Evolutionary conservation across 129 eudicot species (phyloP).

Genomic region (Flaveria trinervia): DNA sequence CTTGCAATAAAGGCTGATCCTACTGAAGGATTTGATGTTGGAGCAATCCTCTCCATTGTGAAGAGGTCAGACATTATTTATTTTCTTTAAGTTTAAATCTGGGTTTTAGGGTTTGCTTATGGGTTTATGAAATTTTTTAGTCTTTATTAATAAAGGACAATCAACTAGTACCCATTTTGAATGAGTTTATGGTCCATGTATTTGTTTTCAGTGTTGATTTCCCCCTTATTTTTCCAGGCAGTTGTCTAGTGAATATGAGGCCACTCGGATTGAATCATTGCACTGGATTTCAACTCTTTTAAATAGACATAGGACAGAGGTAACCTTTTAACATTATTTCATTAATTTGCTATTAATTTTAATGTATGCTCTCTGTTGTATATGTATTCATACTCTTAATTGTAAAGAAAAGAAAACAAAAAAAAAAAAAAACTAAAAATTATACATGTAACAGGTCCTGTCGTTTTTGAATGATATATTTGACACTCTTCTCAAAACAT

Average conservation of each 20-base stretch:
- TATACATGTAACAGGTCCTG: conserved; percentile 63
- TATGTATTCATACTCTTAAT: conserved; percentile 6
- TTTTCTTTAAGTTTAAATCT: background rate
- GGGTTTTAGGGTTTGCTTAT: conserved; percentile 19
- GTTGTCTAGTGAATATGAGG: conserved; percentile 92
- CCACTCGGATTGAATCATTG: conserved; percentile 95
- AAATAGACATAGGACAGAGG: conserved; percentile 82
- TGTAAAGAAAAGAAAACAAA: background rate
- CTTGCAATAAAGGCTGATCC: conserved; percentile 75
- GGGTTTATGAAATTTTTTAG: conserved; percentile 20
- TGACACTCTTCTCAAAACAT: conserved; percentile 86
- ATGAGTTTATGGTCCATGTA: conserved; percentile 16
- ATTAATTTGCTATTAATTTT: background rate
- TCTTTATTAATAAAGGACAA: conserved; percentile 1
- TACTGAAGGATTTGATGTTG: conserved; percentile 91
- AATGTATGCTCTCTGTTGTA: conserved; percentile 21
- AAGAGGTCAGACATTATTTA: conserved; percentile 43
- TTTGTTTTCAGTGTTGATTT: conserved; percentile 18
- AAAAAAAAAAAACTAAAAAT: conserved; percentile 6
- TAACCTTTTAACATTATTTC: conserved; percentile 28
- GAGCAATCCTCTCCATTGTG: conserved; percentile 80
- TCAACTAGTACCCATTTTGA: conserved; percentile 1
- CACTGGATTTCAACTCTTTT: conserved; percentile 94
- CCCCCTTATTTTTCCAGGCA: conserved; percentile 55
- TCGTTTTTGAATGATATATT: conserved; percentile 73